These are phyloP conservation scores for Ganoderma meredithae DNA, from an alignment of 1,284 basidiomycete species.

Conservation along the genomic window DNA sequence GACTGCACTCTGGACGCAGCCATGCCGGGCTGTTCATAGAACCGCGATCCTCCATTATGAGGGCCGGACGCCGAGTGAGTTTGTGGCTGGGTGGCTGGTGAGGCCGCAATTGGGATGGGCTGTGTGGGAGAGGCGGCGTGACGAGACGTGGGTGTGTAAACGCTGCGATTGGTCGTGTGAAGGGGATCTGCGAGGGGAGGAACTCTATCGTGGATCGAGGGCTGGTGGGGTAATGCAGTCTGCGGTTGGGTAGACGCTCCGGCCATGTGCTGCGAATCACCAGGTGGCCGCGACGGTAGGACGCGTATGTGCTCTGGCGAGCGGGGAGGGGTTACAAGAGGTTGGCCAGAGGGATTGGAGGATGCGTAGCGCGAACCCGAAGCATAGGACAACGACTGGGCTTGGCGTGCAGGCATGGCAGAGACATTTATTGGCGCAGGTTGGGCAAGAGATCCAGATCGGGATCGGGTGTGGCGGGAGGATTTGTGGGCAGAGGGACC, in stretches of 20 bases:
- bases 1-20: constrained; percentile 33
- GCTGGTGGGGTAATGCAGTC: constrained; percentile 28
- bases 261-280: constrained; percentile 32
- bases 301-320: constrained; percentile 43
- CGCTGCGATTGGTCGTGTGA: constrained; percentile 28
- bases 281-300: constrained; percentile 41
- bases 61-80: constrained; percentile 36
- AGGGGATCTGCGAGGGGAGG: constrained; percentile 32
- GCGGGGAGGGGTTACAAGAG: constrained; percentile 31
- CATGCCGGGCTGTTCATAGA: constrained; percentile 34
- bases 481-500: constrained; percentile 19
- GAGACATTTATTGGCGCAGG: constrained; percentile 28
- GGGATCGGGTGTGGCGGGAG: constrained; percentile 32
- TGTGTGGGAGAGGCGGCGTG: constrained; percentile 34
- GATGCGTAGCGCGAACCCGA: constrained; percentile 32
- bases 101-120: constrained; percentile 31
- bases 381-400: constrained; percentile 41
- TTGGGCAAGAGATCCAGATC: constrained; percentile 34
- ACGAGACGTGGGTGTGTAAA: constrained; percentile 34
- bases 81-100: constrained; percentile 36
- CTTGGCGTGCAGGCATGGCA: constrained; percentile 30
- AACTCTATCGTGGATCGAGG: constrained; percentile 34
- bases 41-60: constrained; percentile 33
- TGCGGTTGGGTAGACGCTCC: constrained; percentile 26
- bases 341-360: constrained; percentile 10